Conservation (phyloP, 192 early-diverging fungal genomes). For the Coemansia sp. region DNA sequence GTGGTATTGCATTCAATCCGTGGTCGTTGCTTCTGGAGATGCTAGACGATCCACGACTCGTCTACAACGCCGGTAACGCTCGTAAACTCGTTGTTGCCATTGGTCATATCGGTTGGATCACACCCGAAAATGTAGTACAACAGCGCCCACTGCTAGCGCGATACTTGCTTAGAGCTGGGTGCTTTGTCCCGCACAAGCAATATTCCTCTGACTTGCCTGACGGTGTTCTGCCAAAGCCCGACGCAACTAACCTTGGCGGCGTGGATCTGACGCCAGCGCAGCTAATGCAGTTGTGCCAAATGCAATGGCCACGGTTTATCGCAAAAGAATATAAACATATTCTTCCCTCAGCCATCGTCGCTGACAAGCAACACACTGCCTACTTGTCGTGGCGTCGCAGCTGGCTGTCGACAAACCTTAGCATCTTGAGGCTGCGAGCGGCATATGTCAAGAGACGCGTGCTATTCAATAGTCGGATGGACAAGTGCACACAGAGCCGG, state of each 20-base stretch:
- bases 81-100: constrained; percentile 21
- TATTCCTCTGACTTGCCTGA: background rate
- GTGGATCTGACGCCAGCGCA: constrained; percentile 25
- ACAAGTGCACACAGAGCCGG: constrained; percentile 15
- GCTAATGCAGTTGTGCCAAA: constrained; percentile 27
- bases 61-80: background rate
- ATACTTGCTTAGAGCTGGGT: constrained; percentile 16
- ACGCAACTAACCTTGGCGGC: background rate
- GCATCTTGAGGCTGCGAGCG: constrained; percentile 24
- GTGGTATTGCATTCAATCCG: constrained; percentile 33
- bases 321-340: constrained; percentile 23
- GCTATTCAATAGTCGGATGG: constrained; percentile 23
- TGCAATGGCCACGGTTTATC: constrained; percentile 43
- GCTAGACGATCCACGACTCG: constrained; percentile 35
- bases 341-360: background rate
- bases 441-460: constrained; percentile 22
- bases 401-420: constrained; percentile 34
- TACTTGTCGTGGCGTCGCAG: constrained; percentile 12
- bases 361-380: constrained; percentile 1
- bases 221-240: background rate
- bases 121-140: constrained; percentile 21
- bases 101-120: constrained; percentile 30
- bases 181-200: constrained; percentile 5
- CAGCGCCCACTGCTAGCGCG: constrained; percentile 29
- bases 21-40: constrained; percentile 48